Evolutionary conservation across 202 grass and related monocot species (phyloP).

Genomic region (Musa balbisiana): DNA sequence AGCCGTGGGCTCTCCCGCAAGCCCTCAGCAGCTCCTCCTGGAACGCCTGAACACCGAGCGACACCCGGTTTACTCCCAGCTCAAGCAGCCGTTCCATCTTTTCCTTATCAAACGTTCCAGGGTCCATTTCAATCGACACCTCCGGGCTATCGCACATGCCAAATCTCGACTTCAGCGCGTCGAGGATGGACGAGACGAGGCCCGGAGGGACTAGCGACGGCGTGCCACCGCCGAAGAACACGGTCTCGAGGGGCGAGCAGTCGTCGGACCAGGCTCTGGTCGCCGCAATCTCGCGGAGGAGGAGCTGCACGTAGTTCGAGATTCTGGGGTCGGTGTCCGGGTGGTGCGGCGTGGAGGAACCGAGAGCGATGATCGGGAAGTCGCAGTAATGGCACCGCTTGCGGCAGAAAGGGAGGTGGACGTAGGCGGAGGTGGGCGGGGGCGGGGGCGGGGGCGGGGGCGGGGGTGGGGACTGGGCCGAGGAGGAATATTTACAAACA

Average conservation of each 20-base stretch:
- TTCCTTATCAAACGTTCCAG: slow-evolving; percentile 61
- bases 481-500: slow-evolving; percentile 61
- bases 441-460: neutral
- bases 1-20: slow-evolving; percentile 69
- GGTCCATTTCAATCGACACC: slow-evolving; percentile 96
- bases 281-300: slow-evolving; percentile 64
- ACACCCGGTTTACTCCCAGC: slow-evolving; percentile 75
- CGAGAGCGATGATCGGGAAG: slow-evolving; percentile 86
- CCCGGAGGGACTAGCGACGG: slow-evolving; percentile 80
- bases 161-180: slow-evolving; percentile 50
- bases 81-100: slow-evolving; percentile 45
- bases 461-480: neutral
- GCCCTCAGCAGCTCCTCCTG: slow-evolving; percentile 64
- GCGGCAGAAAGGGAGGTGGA: slow-evolving; percentile 96
- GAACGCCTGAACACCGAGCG: slow-evolving; percentile 85
- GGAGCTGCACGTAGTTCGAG: slow-evolving; percentile 58
- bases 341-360: slow-evolving; percentile 35
- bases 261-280: slow-evolving; percentile 35
- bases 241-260: slow-evolving; percentile 54
- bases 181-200: slow-evolving; percentile 54
- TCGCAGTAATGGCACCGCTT: slow-evolving; percentile 93
- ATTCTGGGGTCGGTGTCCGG: slow-evolving; percentile 54
- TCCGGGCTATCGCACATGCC: slow-evolving; percentile 50
- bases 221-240: slow-evolving; percentile 87
- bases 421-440: slow-evolving; percentile 44